Base-by-base conservation (phyloP, 192 early-diverging fungal species). In the Phycomyces nitens region DNA sequence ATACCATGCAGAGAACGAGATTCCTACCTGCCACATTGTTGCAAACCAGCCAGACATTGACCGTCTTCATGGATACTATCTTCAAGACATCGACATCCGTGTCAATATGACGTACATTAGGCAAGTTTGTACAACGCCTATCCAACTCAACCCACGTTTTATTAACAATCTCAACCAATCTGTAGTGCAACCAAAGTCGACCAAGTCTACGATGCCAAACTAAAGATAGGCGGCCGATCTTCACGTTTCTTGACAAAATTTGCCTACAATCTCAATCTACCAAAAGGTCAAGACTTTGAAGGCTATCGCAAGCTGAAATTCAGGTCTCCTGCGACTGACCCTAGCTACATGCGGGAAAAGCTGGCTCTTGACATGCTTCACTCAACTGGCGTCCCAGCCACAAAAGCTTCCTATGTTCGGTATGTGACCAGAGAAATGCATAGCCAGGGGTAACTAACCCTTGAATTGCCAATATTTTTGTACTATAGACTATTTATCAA, bases 301-400 rank as follows among this genome's bases (percentile, higher is more conserved):
- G 71, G 65, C 1, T 63, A 54, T 6, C 49, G 57, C 24, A 67
- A 68, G 34, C 39, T 73, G 27, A 73, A 73, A 21, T 26, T 73
- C n/a, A 43, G 71, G 20, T 38, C 71, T 3, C 12, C 56, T 23
- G 50, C 41, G 9, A 58, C 24, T 15, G 71, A 73, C 26, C 71
- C 71, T 11, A 64, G 60, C 39, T 73, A 68, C 42, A 64, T 73
- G 20, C 60, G 71, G 18, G 71, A 73, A 22, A 62, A 64, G 40
- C 38, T 73, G 12, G 29, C 61, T 16, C 26, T 27, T 43, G 55
- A 67, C 26, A 58, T 67, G 38, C 20, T 58, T 2, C 34, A 68
- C 9, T 52, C 64, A 18, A 59, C 65, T 1, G 47, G 49, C 26
- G 20, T 57, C 2, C 71, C 71, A 23, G 55, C 60, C 23, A 47